These are phyloP conservation scores for Casuarina glauca DNA, from an alignment of 306 rosid genomes.

Conservation along the genomic window DNA sequence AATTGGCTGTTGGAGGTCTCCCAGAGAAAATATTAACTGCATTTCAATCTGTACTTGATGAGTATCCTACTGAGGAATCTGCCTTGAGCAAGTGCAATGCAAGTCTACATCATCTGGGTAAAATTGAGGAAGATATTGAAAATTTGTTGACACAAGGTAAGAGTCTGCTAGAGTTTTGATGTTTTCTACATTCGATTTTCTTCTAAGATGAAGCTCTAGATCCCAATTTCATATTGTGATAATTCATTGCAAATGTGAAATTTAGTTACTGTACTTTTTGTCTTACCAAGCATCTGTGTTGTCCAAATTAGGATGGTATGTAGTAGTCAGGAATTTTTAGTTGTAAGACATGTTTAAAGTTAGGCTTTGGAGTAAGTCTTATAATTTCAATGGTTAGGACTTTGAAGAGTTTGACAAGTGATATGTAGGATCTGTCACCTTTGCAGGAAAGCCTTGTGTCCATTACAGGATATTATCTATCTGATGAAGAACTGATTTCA, in stretches of 20 bases:
- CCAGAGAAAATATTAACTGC: conserved; percentile 85
- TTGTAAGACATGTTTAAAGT: neutral
- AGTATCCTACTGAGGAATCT: conserved; percentile 65
- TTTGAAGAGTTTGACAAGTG: neutral
- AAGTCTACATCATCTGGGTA: conserved; percentile 46
- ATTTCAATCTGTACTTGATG: conserved; percentile 85
- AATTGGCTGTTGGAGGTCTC: conserved; percentile 83
- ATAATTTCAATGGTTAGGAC: neutral
- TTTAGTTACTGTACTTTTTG: neutral
- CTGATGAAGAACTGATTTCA: neutral
- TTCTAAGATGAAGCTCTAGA: conserved; percentile 15
- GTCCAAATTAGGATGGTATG: neutral
- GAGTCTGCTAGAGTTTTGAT: conserved; percentile 19
- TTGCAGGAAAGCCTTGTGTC: neutral
- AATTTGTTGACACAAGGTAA: conserved; percentile 70
- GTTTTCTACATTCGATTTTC: conserved; percentile 13
- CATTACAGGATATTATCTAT: neutral
- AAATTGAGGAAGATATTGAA: conserved; percentile 66
- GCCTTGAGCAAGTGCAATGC: conserved; percentile 60
- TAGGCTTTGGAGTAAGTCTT: neutral
- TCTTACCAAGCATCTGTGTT: neutral
- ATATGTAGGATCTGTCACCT: neutral
- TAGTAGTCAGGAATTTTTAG: neutral
- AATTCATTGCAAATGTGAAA: conserved; percentile 16
- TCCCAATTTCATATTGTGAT: neutral